Base-by-base conservation (phyloP, 2,329 filamentous ascomycete species). In the Cadophora sp. region DNA sequence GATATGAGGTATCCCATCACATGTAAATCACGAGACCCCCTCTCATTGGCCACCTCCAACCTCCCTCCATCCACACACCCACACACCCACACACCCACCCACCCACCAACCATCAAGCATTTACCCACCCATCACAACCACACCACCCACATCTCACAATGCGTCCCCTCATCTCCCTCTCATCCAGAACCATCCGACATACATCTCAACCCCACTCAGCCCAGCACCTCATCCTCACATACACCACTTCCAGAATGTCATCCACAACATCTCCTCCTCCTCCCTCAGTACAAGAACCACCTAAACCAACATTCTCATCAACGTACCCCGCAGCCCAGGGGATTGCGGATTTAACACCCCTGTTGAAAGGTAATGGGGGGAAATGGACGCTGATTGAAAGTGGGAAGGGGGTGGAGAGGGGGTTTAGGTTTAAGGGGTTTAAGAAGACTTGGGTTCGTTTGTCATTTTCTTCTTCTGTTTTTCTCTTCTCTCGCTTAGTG, bases 361-460 rank as follows among this genome's bases (percentile, higher is more conserved):
- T 76, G 1, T 39, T 75, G 16, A 66, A 62, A 14, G 58, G 48
- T 3, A 65, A 68, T 36, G 73, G 70, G 0, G 75, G 75, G 66
- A 80, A 79, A 60, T 91, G 88, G 88, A 72, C 76, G 3, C 73
- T 90, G 41, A 79, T 82, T 2, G 74, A 79, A 1, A 79, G 81
- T 53, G 86, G 86, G 11, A 81, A 83, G 63, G 88, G 85, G 0
- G 71, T 91, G 1, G 86, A 90, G 78, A 81, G 88, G 62, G 81
- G 79, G 64, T 89, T 90, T 75, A 85, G 81, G 73, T 91, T 91
- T 74, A 88, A 87, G 79, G 88, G 82, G 1, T 91, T 90, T 76
- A 82, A 84, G 43, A 89, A 87, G 80, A 86, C 87, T 8, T 90
- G 88, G 88, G 87, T 89, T 71, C 68, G 83, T 81, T 9, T 43